Percentiles rank a stretch among this genome's conserved stretches.
These are phyloP conservation scores for Magnaporthales sp. DNA, from an alignment of 2,329 filamentous ascomycete species.

Conservation along the genomic window DNA sequence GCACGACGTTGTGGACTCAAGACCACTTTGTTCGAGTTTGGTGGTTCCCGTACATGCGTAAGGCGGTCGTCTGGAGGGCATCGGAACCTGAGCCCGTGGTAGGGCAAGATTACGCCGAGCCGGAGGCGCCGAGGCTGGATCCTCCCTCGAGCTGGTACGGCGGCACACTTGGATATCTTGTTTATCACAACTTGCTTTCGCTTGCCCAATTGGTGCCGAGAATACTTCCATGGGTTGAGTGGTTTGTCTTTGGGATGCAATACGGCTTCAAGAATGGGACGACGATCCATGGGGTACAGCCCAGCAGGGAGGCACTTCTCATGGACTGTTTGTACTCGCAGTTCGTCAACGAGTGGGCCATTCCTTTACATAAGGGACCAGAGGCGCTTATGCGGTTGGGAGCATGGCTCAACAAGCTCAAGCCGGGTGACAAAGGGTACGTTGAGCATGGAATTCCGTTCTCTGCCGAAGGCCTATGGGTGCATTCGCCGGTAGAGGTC, in stretches of 20 bases:
- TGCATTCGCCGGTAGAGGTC: conserved; percentile 73
- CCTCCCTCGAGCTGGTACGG: conserved; percentile 72
- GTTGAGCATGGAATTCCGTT: conserved; percentile 61
- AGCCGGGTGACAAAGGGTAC: conserved; percentile 48
- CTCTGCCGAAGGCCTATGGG: conserved; percentile 57
- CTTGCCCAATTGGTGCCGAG: conserved; percentile 68
- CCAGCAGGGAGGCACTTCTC: conserved; percentile 69
- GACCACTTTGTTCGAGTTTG: conserved; percentile 89
- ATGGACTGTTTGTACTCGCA: conserved; percentile 99
- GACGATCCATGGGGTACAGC: conserved; percentile 67
- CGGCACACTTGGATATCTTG: conserved; percentile 69
- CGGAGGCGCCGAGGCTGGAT: conserved; percentile 17
- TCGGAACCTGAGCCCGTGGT: conserved; percentile 54
- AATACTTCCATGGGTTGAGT: conserved; percentile 81
- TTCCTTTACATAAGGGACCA: conserved; percentile 77
- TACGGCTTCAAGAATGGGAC: conserved; percentile 66
- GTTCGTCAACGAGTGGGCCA: conserved; percentile 96
- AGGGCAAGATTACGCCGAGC: conserved; percentile 19
- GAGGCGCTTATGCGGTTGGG: conserved; percentile 77
- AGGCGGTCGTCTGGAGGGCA: conserved; percentile 86
- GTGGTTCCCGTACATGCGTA: conserved; percentile 92
- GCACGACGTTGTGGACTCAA: conserved; percentile 66
- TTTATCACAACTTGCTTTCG: conserved; percentile 88
- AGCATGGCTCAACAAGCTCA: conserved; percentile 67
- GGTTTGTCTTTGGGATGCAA: conserved; percentile 96